These are phyloP conservation scores for Sporothrix protearum DNA, from an alignment of 2,329 filamentous ascomycete species.

Conservation along the genomic window DNA sequence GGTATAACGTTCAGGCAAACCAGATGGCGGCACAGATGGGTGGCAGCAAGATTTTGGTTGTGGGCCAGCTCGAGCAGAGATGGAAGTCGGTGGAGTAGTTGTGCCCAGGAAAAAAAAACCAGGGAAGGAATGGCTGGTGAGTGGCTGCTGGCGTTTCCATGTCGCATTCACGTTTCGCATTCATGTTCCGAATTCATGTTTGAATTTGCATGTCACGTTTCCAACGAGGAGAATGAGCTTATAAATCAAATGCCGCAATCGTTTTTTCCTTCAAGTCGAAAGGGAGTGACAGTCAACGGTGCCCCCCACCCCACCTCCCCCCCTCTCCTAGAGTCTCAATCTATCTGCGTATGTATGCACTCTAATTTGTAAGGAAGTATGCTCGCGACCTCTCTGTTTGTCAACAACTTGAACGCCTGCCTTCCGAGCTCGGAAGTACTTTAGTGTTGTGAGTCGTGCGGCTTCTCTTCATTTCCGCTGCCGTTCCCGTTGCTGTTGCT, in stretches of 20 bases:
- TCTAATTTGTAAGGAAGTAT: background rate
- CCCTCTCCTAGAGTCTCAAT: too few relatives aligned
- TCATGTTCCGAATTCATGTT: too few relatives aligned
- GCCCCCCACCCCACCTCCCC: too few relatives aligned
- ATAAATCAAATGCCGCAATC: background rate
- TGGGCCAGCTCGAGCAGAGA: slow-evolving; percentile 18
- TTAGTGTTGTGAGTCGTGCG: background rate
- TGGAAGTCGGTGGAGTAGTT: slow-evolving; percentile 21
- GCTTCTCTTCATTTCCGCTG: slow-evolving; percentile 9
- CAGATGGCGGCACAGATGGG: slow-evolving; percentile 13
- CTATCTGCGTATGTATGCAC: background rate
- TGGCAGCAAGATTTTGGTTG: background rate
- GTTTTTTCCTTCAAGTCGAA: background rate
- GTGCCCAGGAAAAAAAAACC: too few relatives aligned
- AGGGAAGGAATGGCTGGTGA: background rate
- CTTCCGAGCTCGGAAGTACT: too few relatives aligned
- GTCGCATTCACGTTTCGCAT: too few relatives aligned
- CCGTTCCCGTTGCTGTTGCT: background rate
- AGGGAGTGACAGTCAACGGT: background rate
- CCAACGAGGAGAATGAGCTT: background rate
- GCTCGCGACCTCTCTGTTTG: background rate
- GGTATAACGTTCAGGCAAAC: slow-evolving; percentile 16
- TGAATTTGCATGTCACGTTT: too few relatives aligned
- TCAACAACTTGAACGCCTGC: background rate
- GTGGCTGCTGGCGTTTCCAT: background rate